Evolutionary conservation across 2,329 filamentous ascomycete genomes (phyloP), one percentile per base, ranked within the genome.

Genomic region (Calonectria hongkongensis): DNA sequence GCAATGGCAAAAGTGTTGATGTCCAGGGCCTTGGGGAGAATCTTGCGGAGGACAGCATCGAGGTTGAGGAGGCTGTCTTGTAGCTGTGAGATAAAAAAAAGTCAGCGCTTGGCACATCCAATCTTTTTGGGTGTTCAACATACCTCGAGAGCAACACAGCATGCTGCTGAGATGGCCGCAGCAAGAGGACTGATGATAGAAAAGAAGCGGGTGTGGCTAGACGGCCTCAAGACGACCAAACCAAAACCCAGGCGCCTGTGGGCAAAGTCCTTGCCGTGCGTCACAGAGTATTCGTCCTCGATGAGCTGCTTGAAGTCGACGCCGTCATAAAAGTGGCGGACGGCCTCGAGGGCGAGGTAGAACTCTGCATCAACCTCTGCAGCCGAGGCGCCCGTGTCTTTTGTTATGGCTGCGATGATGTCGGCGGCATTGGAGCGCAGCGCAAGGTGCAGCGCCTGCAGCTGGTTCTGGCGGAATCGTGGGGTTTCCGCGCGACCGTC

Each of bases 301-400:
- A 76, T n/a, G 3, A 28, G 36, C 12, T 74, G 68, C 0, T 69
- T 41, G 1, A 77, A 76, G 27, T 78, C 56, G 13, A 79, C 72
- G 2, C 74, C 39, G 0, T 43, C 63, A 21, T 75, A 76, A 0
- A 75, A 75, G 10, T 76, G 68, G 1, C 68, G 65, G 8, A 79
- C 74, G 4, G 60, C 67, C 4, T 79, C 74, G 2, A 79, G 3
- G 4, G 76, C 74, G 36, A 79, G 76, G 68, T 71, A 79, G 36
- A 76, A 79, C 54, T 79, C 77, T 18, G 72, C 70, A 10, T 79
- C 75, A 2, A 79, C 66, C 45, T 78, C 77, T 3, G 72, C 74
- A 33, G 69, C 28, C 2, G 69, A 71, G 12, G 75, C 50, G 7
- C 33, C 73, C 0, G 77, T 75, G 54, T 78, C 77, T 4, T 74